Evolutionary conservation across 2,329 filamentous ascomycete genomes (phyloP), one percentile per base, ranked within the genome.

Genomic region (Pleurostoma richardsiae): DNA sequence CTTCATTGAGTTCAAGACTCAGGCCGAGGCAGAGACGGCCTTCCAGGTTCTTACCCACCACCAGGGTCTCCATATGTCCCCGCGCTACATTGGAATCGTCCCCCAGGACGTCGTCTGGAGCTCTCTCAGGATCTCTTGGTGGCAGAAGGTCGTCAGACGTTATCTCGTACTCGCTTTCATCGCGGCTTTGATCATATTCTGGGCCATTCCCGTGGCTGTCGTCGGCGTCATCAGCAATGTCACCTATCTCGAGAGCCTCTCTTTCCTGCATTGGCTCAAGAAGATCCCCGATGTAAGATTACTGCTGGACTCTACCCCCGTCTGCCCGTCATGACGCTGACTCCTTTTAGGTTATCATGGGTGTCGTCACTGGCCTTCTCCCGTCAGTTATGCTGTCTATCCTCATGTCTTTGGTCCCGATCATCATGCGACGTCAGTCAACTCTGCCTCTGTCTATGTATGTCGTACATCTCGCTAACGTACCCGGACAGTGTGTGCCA

Each of bases 201-300:
- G 94, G 82, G 80, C 82, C 4, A 71, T 85, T 43, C 82, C 82
- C 0, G 79, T 95, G 6, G 89, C 85, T 3, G 74, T 90, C 39
- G 90, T 97, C 40, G 91, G 90, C 64, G 70, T 83, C 30, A 85
- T 96, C 57, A 95, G 90, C 48, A 96, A 97, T 65, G 79, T 99
- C 56, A 76, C 81, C 49, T 83, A 79, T 50, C 70, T 96, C 3
- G 68, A 81, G 50, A 73, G 68, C 11, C 71, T 91, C 29, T 74
- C 72, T 4, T 96, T 83, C 72, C 73, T 94, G 47, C 57, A 58
- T 0, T 95, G 88, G 72, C 80, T 97, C 56, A 70, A 83, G 44
- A 66, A 82, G 29, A 75, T 95, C 4, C 94, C 94, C 0, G 49
- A 49, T 1, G 56, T 59, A 45, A 45, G 48, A 19, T 19, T 19